These are phyloP conservation scores for Leccinum disarticulatum DNA, from an alignment of 768 basidiomycete genomes.

Conservation along the genomic window DNA sequence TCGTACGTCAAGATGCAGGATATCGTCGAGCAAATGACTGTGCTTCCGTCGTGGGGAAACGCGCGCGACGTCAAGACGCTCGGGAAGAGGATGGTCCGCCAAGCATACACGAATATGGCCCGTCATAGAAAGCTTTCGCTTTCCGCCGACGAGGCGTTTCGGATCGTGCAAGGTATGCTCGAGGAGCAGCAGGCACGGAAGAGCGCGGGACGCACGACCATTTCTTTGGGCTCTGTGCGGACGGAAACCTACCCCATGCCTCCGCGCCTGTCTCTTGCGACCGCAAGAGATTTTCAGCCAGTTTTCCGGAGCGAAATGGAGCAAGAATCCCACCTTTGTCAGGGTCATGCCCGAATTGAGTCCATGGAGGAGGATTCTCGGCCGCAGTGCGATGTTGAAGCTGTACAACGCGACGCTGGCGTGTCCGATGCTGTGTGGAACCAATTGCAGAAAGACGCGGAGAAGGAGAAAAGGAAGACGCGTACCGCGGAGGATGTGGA, in stretches of 20 bases:
- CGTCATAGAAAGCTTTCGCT: not conserved
- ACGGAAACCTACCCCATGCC: not conserved
- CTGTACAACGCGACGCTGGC: not conserved
- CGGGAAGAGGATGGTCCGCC: not conserved
- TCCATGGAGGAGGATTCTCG: not conserved
- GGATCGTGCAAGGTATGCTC: not conserved
- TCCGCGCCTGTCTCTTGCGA: not conserved
- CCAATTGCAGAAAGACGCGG: not conserved
- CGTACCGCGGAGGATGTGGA: not conserved
- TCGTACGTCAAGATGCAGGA: not conserved
- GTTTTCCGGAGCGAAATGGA: not conserved
- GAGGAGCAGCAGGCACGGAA: not conserved
- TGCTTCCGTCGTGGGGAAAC: not conserved
- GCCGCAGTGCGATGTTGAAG: not conserved
- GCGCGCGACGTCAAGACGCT: not conserved
- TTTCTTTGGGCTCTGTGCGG: no score
- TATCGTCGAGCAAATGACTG: not conserved
- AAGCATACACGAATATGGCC: not conserved
- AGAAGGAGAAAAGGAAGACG: not conserved
- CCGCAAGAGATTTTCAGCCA: not conserved
- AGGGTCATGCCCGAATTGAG: not conserved
- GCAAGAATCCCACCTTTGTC: not conserved
- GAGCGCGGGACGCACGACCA: not conserved
- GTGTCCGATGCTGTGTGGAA: not conserved
- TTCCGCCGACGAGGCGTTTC: not conserved